Base-by-base conservation (phyloP, 257 asterid species). In the Rhazya stricta region DNA sequence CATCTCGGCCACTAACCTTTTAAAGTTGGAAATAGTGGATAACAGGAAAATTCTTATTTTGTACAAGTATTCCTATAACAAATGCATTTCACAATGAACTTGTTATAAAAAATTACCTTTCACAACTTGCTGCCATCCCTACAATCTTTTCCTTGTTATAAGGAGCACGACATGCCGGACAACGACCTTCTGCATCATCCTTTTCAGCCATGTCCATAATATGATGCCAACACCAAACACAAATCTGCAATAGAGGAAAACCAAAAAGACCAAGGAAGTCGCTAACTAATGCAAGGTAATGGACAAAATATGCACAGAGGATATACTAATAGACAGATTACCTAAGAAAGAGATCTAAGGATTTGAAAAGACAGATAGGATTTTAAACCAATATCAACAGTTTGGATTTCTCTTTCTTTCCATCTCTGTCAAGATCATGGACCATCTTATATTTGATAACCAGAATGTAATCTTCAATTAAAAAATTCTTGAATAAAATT, bases 151-250 rank as follows among this genome's bases (percentile, higher is more conserved):
- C 98, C 89, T 95, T 95, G 86, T 95, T 88, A 85, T 95, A 95
- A 84, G 98, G 92, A 79, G 84, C 78, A 71, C 99, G 98, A 78
- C 99, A 95, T 78, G 98, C 99, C 29, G 99, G 99, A 81, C 99
- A 95, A 25, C 99, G 95, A 51, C 99, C 98, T 80, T 88, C 96
- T 65, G 94, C 84, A 79, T 85, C 91, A 82, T 92, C 98, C 84
- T 92, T 95, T 90, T 92, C 99, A 67, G 98, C 99, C 98, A 95
- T 92, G 73, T 86, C 97, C 90, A 95, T 92, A 60, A 95, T 86
- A 71, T 95, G 99, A 84, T 95, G 98, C 99, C 99, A 95, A 81
- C 99, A 95, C 99, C 97, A 95, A 71, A 95, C 92, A 80, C 99
- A 95, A 56, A 95, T 89, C 99, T 92, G 87, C 77, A 82, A 41